Percentiles rank a stretch among this genome's conserved stretches.
Evolutionary conservation across 2,329 filamentous ascomycete genomes (phyloP).

Genomic region (Thelonectria olida): DNA sequence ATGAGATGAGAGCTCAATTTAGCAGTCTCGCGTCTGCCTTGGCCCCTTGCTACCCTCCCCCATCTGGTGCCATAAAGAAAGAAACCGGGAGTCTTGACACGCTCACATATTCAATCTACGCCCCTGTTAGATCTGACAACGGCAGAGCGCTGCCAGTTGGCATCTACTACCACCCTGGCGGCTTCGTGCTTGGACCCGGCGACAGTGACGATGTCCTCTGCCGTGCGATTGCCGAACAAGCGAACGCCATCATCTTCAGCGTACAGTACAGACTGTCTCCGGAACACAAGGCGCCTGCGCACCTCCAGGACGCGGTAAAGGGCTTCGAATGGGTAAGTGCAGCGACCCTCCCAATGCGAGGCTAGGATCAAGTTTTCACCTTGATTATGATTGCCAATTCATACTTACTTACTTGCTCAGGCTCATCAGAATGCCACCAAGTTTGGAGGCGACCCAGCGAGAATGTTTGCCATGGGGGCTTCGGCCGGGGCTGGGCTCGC

Average conservation of each 20-base stretch:
- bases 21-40: too few relatives aligned
- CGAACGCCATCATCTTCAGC: not conserved
- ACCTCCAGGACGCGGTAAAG: not conserved
- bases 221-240: not conserved
- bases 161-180: not conserved
- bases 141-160: not conserved
- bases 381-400: too few relatives aligned
- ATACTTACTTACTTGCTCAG: too few relatives aligned
- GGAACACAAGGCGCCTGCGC: not conserved
- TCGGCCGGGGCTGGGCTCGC: not conserved
- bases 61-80: not conserved
- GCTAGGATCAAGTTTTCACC: too few relatives aligned
- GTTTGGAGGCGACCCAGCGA: not conserved
- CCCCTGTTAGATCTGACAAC: too few relatives aligned
- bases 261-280: not conserved
- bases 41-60: not conserved
- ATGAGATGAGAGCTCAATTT: too few relatives aligned
- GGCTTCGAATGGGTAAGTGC: not conserved
- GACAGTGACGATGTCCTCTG: not conserved
- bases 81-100: not conserved
- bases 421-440: not conserved
- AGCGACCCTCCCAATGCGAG: too few relatives aligned
- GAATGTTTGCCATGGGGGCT: not conserved
- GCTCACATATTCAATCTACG: not conserved
- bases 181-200: not conserved